Conservation (phyloP, 2,329 filamentous ascomycete genomes). For the Fusarium compactum region DNA sequence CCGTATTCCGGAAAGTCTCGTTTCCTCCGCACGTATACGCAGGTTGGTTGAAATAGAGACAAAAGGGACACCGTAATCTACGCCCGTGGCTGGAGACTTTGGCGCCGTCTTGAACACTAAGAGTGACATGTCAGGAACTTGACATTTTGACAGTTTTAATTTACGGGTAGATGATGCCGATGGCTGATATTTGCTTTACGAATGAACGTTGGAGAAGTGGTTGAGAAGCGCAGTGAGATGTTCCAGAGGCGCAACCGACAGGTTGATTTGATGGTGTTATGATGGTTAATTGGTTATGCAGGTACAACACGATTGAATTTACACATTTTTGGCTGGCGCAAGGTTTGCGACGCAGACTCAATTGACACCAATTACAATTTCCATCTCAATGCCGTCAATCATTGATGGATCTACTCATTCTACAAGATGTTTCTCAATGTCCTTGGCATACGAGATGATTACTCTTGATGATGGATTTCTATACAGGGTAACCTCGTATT, state of each 20-base stretch:
- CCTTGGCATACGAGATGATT: neutral
- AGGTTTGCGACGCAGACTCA: too few relatives aligned
- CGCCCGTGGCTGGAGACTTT: conserved; percentile 15
- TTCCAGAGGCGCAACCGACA: neutral
- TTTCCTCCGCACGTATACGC: neutral
- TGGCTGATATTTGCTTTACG: neutral
- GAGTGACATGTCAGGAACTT: conserved; percentile 8
- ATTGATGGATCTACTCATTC: neutral
- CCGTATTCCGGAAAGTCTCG: neutral
- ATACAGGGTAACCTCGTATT: conserved; percentile 7
- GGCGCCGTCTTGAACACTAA: neutral
- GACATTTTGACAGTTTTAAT: neutral
- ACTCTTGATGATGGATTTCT: fast-evolving
- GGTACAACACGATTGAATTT: neutral
- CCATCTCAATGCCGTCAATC: neutral
- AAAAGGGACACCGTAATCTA: neutral
- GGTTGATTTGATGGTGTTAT: neutral
- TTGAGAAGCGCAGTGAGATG: fast-evolving
- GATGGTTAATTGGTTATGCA: neutral
- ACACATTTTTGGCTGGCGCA: neutral
- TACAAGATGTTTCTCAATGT: neutral
- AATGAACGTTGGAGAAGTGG: neutral
- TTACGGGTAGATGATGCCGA: too few relatives aligned
- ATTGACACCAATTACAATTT: too few relatives aligned
- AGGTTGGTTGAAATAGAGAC: neutral